Evolutionary conservation across 1,139 yeast genomes (phyloP), one percentile per base, ranked within the genome.

Genomic region (Kurtzmaniella quercitrusa): DNA sequence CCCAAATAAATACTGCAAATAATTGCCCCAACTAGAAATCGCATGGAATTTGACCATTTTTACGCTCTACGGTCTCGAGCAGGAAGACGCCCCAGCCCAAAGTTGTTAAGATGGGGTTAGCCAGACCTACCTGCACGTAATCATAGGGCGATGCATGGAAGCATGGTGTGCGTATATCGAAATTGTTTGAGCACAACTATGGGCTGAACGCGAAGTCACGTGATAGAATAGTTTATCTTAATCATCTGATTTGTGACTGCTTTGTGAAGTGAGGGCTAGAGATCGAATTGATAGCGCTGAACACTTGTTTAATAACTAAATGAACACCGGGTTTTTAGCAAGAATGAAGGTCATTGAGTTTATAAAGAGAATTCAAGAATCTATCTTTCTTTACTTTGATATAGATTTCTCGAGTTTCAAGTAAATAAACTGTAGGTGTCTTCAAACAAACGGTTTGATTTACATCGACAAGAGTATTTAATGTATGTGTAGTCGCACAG

Each of bases 181-280:
- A 26, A 14, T 5, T 9, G 6, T 26, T n/a, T n/a, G n/a, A n/a
- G n/a, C n/a, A n/a, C n/a, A n/a, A n/a, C n/a, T n/a, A n/a, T n/a
- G n/a, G n/a, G n/a, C n/a, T n/a, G n/a, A n/a, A n/a, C n/a, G 9
- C n/a, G 14, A 14, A 9, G 30, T 26, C 30, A 26, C 30, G 30
- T 26, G 30, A 6, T 9, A 14, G n/a, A 14, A 5, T 9, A 12
- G n/a, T 5, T 26, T 26, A 26, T 26, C 12, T 5, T 3, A 9
- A 26, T 26, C 30, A 26, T 26, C 30, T 26, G 30, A 26, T 26
- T 26, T 26, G 30, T 26, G 30, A 26, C 30, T 26, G 30, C 30
- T 26, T 26, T 26, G 30, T 9, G 30, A 14, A 26, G 30, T 26
- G 12, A 26, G 30, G 30, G 30, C 30, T 26, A 14, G 30, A 26